These are phyloP conservation scores for Thymus quinquecostatus DNA, from an alignment of 257 asterid genomes.

Conservation along the genomic window DNA sequence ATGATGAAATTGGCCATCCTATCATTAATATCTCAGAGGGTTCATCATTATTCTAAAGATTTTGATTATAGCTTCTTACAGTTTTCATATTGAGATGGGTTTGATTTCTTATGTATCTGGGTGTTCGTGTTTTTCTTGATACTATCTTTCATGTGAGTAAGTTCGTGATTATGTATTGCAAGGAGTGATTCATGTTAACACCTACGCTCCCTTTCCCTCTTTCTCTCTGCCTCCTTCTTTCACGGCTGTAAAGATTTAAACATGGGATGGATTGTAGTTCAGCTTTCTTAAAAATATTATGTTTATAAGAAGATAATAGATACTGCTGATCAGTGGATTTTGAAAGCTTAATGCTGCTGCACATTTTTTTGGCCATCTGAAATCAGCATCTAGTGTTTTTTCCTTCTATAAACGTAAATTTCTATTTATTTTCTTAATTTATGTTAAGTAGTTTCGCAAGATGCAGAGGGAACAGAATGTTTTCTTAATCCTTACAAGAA, in stretches of 20 bases:
- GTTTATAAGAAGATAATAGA: conserved; percentile 14
- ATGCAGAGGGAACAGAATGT: conserved; percentile 17
- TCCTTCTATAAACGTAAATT: conserved; percentile 1
- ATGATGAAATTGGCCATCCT: background rate
- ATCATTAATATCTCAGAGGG: background rate
- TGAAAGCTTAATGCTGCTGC: conserved; percentile 20
- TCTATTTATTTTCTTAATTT: background rate
- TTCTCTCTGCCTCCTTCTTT: background rate
- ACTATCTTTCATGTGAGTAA: background rate
- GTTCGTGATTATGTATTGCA: conserved; percentile 1
- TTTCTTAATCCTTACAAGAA: conserved; percentile 26
- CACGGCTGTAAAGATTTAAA: conserved; percentile 9
- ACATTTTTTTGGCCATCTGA: conserved; percentile 23
- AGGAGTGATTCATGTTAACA: conserved; percentile 20
- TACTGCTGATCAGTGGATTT: background rate
- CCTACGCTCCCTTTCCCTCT: background rate
- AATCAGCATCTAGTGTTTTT: conserved; percentile 1
- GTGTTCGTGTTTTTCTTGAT: background rate
- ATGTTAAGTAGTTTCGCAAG: conserved; percentile 19
- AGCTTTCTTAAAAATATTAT: background rate
- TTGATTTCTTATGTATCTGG: conserved; percentile 12
- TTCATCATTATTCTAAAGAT: conserved; percentile 7
- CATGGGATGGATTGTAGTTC: conserved; percentile 17
- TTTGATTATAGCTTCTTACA: conserved; percentile 3
- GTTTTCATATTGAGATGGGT: conserved; percentile 9